Base-by-base conservation (phyloP, 2,329 filamentous ascomycete genomes). In the Aspergillus tamarii region DNA sequence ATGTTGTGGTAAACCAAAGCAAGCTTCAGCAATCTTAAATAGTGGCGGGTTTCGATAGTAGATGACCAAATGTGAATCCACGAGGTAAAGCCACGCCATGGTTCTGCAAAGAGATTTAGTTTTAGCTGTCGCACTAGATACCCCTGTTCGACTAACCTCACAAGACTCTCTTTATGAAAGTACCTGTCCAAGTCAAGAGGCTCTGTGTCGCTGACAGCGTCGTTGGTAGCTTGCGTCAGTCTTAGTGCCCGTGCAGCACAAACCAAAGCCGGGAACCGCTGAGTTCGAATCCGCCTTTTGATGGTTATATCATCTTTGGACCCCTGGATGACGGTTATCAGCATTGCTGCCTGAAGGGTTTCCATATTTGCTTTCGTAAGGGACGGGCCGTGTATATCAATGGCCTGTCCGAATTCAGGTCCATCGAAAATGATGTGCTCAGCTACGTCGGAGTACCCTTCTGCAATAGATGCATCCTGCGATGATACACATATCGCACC, bases 61-160 rank as follows among this genome's bases (percentile, higher is more conserved):
- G 7, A 41, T 3, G 8, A n/a, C 16, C 8, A 41, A n/a, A 19
- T 41, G 39, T 9, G 39, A 19, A 7, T 41, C 39, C 39, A 41
- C 10, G 4, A 41, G 39, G 19, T 41, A 41, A n/a, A 41, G 16
- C 39, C 39, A 41, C 16, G 39, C 16, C 39, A 41, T 41, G 19
- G 39, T 1, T 19, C 39, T 41, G 8, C 39, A 3, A n/a, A 41
- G 3, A 1, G 4, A 41, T 41, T 41, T n/a, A 41, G 39, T 41
- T 9, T 1, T 19, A 9, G 8, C 6, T 41, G 16, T 10, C 4
- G 1, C 39, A 1, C 3, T 8, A 1, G 7, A 6, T 10, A 19
- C n/a, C n/a, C 2, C 19, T 8, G 19, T n/a, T 10, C 1, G 16
- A 41, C 39, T 41, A 41, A 41, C 39, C 39, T 41, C 16, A 41